Conservation (phyloP, 2,329 filamentous ascomycete species). For the Coniochaeta sp. region DNA sequence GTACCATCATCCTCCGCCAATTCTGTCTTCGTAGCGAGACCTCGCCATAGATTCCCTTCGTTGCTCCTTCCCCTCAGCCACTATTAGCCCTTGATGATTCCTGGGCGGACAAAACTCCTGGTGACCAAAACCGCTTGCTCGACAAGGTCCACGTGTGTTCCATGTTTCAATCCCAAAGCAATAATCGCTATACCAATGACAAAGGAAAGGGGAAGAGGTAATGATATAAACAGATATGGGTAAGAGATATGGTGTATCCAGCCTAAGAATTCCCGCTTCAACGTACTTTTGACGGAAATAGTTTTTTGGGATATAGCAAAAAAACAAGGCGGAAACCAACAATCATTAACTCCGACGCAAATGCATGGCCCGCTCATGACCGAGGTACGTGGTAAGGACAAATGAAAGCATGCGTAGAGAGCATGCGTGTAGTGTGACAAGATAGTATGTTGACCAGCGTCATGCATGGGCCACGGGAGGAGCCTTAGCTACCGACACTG, state of each 20-base stretch:
- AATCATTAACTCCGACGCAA: not conserved
- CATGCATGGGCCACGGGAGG: not conserved
- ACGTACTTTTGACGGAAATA: not conserved
- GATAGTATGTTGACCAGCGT: not conserved
- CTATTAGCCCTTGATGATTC: not conserved
- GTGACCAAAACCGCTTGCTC: not conserved
- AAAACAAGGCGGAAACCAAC: not conserved
- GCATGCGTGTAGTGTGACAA: not conserved
- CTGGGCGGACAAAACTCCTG: not conserved
- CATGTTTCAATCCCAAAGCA: not conserved
- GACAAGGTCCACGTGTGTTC: not conserved
- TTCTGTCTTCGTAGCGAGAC: not conserved
- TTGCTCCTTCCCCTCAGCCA: not conserved
- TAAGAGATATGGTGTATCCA: not conserved
- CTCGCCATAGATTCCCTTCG: not conserved
- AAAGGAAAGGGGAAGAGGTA: not conserved
- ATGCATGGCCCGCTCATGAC: conserved; percentile 1
- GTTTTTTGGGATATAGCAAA: not conserved
- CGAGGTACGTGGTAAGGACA: not conserved
- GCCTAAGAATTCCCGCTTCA: not conserved
- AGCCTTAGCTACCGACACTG: not conserved
- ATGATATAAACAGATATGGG: not conserved
- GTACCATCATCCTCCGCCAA: not conserved
- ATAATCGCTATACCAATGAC: not conserved
- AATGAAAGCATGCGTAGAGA: not conserved